These are phyloP conservation scores for Jaapia argillacea DNA, from an alignment of 768 basidiomycete species.

Conservation along the genomic window DNA sequence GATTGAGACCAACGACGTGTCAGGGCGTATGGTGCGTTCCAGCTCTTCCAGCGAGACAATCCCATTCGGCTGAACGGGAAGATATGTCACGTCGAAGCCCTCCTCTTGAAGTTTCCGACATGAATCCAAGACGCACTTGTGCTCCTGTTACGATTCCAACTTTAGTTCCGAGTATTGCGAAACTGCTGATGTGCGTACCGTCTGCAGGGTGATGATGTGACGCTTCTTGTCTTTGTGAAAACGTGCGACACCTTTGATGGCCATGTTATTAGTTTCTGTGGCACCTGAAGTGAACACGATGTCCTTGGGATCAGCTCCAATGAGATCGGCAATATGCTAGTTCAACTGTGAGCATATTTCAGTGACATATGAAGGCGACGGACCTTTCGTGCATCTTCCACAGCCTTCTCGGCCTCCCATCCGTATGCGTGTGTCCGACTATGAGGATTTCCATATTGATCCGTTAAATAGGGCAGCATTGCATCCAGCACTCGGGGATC, in stretches of 20 bases:
- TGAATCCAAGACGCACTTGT: constrained; percentile 98
- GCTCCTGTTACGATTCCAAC: constrained; percentile 57
- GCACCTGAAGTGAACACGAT: constrained; percentile 97
- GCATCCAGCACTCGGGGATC: constrained; percentile 95
- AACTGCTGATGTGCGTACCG: constrained; percentile 35
- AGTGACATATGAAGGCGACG: constrained; percentile 4
- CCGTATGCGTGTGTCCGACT: constrained; percentile 98
- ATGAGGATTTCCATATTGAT: constrained; percentile 97
- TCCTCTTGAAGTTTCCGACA: constrained; percentile 93
- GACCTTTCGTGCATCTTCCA: constrained; percentile 86
- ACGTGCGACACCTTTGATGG: constrained; percentile 91
- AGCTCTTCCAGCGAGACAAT: constrained; percentile 70
- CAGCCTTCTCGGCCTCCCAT: constrained; percentile 95
- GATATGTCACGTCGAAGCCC: constrained; percentile 95
- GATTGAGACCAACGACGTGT: constrained; percentile 89
- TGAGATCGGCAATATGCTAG: constrained; percentile 83
- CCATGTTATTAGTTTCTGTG: constrained; percentile 96
- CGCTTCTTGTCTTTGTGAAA: constrained; percentile 91
- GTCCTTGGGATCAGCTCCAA: constrained; percentile 93
- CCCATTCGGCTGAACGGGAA: constrained; percentile 88
- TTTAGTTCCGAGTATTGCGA: background rate
- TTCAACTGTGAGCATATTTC: constrained; percentile 1
- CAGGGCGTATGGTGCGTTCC: constrained; percentile 82
- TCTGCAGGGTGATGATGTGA: constrained; percentile 93
- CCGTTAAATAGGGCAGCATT: constrained; percentile 92